Evolutionary conservation across 495 filamentous ascomycete species (phyloP), one percentile per base, ranked within the genome.

Genomic region (Aspergillus baeticus): DNA sequence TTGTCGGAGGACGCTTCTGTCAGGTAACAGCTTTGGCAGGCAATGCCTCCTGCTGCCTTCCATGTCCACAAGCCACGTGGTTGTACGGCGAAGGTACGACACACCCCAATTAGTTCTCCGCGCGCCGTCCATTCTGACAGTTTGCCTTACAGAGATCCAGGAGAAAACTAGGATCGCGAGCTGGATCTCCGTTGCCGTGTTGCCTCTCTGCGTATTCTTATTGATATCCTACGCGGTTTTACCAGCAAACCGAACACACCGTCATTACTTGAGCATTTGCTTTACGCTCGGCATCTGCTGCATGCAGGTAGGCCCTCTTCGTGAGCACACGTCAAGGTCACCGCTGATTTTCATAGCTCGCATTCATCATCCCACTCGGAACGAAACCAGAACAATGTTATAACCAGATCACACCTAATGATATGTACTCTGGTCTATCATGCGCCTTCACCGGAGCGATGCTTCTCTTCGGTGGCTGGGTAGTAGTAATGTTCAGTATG

Each of bases 391-490:
- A 89, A 2, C 84, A 96, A 78, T 98, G 94, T 65, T 88, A 83
- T 63, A 89, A 98, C 62, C 75, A 78, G 29, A 97, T 98, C 64
- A 98, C 94, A 2, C 95, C 94, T 0, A 87, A 96, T 63, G 90
- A 92, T 61, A 96, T 97, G 92, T 82, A 88, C 62, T 86, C 86
- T 10, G 87, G 82, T 63, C 66, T 85, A 1, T 84, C 87, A 5
- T 98, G 95, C 61, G 94, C 91, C 11, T 86, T 94, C 53, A 96
- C 92, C 2, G 94, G 94, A 11, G 82, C 91, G 10, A 84, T 96
- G 58, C 73, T 98, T 13, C 75, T 96, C 46, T 81, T 87, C 21
- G 95, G 94, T 43, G 95, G 92, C 51, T 90, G 91, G 81, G 77
- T 84, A 42, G 86, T 85, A 21, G 84, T 89, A 4, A 79, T 93